phyloP scores from a whole-genome alignment of 177 flowering plant species.

The Vitis hybrid region DNA sequence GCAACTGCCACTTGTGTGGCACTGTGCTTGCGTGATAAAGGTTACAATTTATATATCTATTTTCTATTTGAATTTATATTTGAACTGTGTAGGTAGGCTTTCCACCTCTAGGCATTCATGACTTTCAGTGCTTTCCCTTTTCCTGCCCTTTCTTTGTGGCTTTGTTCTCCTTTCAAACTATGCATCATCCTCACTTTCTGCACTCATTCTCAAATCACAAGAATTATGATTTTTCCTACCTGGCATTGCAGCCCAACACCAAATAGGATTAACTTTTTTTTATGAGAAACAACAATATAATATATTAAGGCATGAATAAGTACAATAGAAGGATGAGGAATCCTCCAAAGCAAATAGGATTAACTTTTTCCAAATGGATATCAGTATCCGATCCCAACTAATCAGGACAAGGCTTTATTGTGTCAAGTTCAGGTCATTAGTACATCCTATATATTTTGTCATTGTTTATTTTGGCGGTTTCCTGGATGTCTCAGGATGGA shows the following conservation, averaged over 20 bases:
- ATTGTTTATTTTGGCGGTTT: conserved; percentile 5
- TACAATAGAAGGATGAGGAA: too few species aligned
- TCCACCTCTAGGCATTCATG: neutral
- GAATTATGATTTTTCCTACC: neutral
- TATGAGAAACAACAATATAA: too few species aligned
- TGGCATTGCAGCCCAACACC: neutral
- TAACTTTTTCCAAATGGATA: neutral
- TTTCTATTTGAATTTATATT: neutral
- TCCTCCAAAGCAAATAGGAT: too few species aligned
- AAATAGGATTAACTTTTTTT: neutral
- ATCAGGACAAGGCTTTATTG: neutral
- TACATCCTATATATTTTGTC: neutral
- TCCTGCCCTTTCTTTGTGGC: neutral
- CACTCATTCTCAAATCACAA: neutral
- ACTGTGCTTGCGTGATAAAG: conserved; percentile 72
- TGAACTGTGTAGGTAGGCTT: neutral
- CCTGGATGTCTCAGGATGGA: conserved; percentile 57
- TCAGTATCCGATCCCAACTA: neutral
- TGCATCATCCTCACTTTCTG: neutral
- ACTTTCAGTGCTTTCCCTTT: neutral
- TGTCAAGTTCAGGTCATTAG: neutral
- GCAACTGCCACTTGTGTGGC: conserved; percentile 74
- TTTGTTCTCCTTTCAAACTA: neutral
- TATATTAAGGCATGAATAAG: too few species aligned
- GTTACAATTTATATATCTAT: conserved; percentile 26